Evolutionary conservation across 371 early-diverging fungal genomes (phyloP), one percentile per base, ranked within the genome.

Genomic region (Pancytospora philotis): DNA sequence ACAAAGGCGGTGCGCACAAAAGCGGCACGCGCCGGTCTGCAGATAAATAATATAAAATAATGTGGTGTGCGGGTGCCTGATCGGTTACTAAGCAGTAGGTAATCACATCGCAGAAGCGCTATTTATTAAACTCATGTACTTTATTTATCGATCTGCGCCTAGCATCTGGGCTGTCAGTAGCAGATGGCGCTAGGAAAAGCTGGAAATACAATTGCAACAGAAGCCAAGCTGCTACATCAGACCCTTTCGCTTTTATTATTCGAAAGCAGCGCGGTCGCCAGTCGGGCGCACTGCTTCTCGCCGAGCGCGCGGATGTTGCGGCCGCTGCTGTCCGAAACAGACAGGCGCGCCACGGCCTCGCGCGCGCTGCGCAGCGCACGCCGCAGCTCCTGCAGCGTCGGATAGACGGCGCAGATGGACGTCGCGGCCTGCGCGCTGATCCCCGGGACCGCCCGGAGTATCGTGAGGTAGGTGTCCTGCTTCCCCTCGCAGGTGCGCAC

Each of bases 371-470:
- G 16, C 10, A 53, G 10, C 6, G 55, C 19, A 10, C 34, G 27
- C 19, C 10, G 16, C 6, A 53, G 55, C 55, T 53, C 10, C 8
- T 27, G 16, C 6, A 53, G 19, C 8, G 8, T 53, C 8, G 59
- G 41, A 59, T 16, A 59, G n/a, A 22, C 4, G 6, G 22, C 37
- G 28, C 6, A 8, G 36, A 59, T 4, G 41, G 59, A 36, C 27
- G 36, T 36, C 28, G 59, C 27, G 13, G 30, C 8, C 16, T 8
- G 22, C 37, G 10, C 34, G 41, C 59, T 59, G 8, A 27, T 16
- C 8, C 59, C 59, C 16, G 59, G 59, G 8, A 59, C 41, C 6
- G 59, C 28, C 10, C 36, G 6, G 16, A 59, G 59, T 8, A 59
- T 8, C 6, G 6, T 59, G 19, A n/a, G 16, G 8, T n/a, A 59